phyloP scores from a whole-genome alignment of 805 yeast species.

The Wickerhamiella hasegawae region DNA sequence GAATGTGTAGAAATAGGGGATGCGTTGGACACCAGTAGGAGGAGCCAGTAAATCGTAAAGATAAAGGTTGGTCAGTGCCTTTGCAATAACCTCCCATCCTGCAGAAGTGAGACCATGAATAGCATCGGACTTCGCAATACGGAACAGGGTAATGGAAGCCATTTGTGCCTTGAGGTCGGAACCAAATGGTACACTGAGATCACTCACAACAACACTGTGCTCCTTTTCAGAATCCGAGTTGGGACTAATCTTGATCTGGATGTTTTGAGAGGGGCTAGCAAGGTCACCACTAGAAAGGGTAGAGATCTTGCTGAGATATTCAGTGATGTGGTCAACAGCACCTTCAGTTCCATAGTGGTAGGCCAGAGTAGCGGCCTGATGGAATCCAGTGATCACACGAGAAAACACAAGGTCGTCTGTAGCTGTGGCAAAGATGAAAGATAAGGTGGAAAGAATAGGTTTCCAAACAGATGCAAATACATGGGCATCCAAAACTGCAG shows the following conservation, averaged over 20 bases:
- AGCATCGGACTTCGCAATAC: constrained; percentile 48
- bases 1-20: constrained; percentile 49
- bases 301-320: constrained; percentile 50
- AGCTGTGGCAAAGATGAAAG: constrained; percentile 73
- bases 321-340: constrained; percentile 51
- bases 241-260: constrained; percentile 21
- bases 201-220: constrained; percentile 54
- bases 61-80: constrained; percentile 46
- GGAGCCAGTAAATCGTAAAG: constrained; percentile 48
- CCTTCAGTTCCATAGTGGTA: constrained; percentile 39
- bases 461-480: constrained; percentile 51
- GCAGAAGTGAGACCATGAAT: constrained; percentile 25
- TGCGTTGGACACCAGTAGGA: constrained; percentile 40
- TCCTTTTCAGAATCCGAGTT: constrained; percentile 37
- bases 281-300: constrained; percentile 35
- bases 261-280: constrained; percentile 16
- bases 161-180: constrained; percentile 83
- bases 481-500: constrained; percentile 45
- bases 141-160: constrained; percentile 70
- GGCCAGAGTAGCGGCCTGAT: constrained; percentile 69
- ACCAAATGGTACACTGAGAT: constrained; percentile 70
- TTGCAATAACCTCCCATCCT: constrained; percentile 47
- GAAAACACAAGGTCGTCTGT: constrained; percentile 80
- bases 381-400: constrained; percentile 74
- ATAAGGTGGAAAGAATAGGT: constrained; percentile 52